These are phyloP conservation scores for Dalbergia cochinchinensis DNA, from an alignment of 306 rosid genomes.

Conservation along the genomic window DNA sequence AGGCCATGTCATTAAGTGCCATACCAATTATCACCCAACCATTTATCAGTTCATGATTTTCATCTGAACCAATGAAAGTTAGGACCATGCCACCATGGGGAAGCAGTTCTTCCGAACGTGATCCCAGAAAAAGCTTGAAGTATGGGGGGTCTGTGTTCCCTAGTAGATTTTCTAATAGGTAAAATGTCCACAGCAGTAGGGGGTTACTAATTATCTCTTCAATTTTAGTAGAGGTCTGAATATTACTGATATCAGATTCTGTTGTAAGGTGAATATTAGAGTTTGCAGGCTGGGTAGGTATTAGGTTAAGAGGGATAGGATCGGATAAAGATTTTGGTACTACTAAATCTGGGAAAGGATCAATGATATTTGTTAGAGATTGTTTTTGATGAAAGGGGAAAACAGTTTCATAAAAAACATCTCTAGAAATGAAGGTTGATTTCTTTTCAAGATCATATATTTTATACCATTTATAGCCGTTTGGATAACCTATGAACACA, in stretches of 20 bases:
- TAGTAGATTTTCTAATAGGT: too few relatives aligned
- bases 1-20: conserved; percentile 56
- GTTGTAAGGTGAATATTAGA: too few relatives aligned
- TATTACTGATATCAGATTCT: too few relatives aligned
- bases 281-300: too few relatives aligned
- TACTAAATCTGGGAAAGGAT: too few relatives aligned
- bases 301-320: too few relatives aligned
- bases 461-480: not conserved
- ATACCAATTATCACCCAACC: conserved; percentile 39
- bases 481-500: not conserved
- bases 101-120: conserved; percentile 56
- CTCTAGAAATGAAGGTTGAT: not conserved
- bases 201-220: too few relatives aligned
- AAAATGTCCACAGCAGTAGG: too few relatives aligned
- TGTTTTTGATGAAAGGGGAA: not conserved
- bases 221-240: too few relatives aligned
- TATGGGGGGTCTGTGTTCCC: too few relatives aligned
- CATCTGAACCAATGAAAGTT: conserved; percentile 16
- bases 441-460: not conserved
- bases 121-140: conserved; percentile 39
- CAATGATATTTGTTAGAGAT: not conserved
- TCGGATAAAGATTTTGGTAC: too few relatives aligned
- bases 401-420: not conserved
- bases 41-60: conserved; percentile 27
- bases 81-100: conserved; percentile 56